Conservation (phyloP, 2,329 filamentous ascomycete species). For the Dactylellina cionopaga region DNA sequence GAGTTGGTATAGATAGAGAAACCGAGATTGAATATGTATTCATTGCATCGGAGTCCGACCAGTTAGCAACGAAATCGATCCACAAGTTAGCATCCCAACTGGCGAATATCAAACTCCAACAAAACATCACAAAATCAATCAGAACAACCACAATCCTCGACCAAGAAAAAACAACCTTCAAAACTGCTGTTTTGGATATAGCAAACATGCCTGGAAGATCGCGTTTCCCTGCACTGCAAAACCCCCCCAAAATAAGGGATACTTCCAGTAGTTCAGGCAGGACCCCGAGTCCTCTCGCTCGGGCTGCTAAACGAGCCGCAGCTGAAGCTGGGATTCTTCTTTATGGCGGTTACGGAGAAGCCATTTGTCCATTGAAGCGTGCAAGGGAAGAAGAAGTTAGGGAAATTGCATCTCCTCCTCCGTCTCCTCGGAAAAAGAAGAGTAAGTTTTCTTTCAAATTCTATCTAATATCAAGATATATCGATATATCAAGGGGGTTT, state of each 20-base stretch:
- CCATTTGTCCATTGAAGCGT: not conserved
- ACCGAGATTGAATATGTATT: no score
- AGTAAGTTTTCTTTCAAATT: not conserved
- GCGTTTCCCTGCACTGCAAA: conserved; percentile 4
- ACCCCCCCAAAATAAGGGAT: not conserved
- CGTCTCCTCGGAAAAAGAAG: not conserved
- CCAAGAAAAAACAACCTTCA: not conserved
- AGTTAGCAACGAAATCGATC: no score
- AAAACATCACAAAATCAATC: not conserved
- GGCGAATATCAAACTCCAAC: not conserved
- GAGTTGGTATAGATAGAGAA: no score
- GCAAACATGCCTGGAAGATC: conserved; percentile 1
- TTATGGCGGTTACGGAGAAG: not conserved
- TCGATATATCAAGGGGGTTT: no score
- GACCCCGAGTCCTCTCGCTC: not conserved
- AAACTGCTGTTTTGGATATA: not conserved
- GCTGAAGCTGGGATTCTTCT: not conserved
- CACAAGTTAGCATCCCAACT: no score
- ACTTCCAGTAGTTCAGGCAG: not conserved
- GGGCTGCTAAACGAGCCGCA: conserved; percentile 7
- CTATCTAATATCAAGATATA: not conserved
- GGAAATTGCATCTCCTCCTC: not conserved
- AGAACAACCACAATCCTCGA: not conserved
- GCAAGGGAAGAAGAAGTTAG: not conserved
- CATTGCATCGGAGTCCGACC: no score